phyloP scores from a whole-genome alignment of 495 filamentous ascomycete species.

The Neurospora sp. region DNA sequence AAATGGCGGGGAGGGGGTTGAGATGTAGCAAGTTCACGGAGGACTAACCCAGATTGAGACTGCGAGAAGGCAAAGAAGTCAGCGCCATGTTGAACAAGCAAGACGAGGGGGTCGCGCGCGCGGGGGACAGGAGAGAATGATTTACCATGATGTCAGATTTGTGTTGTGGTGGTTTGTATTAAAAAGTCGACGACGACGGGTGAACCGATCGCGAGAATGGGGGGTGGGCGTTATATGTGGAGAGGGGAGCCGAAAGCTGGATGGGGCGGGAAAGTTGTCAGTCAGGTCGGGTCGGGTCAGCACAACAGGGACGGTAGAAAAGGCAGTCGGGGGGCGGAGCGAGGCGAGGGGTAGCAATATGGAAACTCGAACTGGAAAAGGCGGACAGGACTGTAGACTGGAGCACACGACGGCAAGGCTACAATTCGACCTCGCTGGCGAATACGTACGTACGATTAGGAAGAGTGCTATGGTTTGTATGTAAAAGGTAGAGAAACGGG shows the following conservation, averaged over 20 bases:
- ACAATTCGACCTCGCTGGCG: not conserved
- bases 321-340: slow-evolving; percentile 1
- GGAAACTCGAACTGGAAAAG: not conserved
- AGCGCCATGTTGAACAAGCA: not conserved
- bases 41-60: slow-evolving; percentile 60
- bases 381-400: not conserved
- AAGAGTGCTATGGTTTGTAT: not conserved
- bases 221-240: not conserved
- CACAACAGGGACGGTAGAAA: not conserved
- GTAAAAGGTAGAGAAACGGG: not conserved
- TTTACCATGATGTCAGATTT: slow-evolving; percentile 10
- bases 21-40: slow-evolving; percentile 6
- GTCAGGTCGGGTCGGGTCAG: not conserved
- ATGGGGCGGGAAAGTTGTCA: not conserved
- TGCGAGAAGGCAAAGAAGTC: slow-evolving; percentile 16
- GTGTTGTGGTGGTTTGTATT: not conserved
- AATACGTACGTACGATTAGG: not conserved
- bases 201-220: not conserved
- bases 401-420: not conserved
- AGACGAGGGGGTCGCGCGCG: not conserved
- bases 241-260: not conserved
- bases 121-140: not conserved
- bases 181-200: not conserved
- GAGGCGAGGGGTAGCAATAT: slow-evolving; percentile 1
- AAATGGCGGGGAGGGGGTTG: slow-evolving; percentile 5